A percentile compares a stretch with the other conserved stretches of the same genome.
These are phyloP conservation scores for Eragrostis nindensis DNA, from an alignment of 176 grass and related monocot genomes.

Conservation along the genomic window DNA sequence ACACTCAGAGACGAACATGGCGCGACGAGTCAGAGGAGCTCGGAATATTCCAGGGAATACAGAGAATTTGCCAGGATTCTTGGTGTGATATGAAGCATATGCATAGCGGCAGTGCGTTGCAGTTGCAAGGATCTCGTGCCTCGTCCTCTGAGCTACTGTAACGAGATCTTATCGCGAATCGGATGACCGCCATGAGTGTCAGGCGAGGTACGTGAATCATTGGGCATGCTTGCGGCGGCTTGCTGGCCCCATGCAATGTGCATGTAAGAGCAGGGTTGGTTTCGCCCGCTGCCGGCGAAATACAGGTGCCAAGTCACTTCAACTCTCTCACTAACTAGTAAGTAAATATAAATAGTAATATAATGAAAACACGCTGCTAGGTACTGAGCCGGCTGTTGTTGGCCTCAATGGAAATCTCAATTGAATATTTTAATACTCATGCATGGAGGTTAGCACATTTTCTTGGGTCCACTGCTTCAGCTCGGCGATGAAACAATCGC, in stretches of 20 bases:
- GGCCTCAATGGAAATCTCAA: too few species aligned
- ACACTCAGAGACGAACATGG: conserved; percentile 22
- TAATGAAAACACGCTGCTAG: too few species aligned
- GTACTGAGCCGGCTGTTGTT: too few species aligned
- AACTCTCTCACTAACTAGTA: too few species aligned
- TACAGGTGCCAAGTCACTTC: too few species aligned
- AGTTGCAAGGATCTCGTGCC: conserved; percentile 23
- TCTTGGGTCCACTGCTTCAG: too few species aligned
- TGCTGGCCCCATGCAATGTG: neutral
- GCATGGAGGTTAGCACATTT: too few species aligned
- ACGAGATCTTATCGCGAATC: conserved; percentile 44
- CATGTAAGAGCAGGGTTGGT: too few species aligned
- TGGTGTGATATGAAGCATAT: neutral
- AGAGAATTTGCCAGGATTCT: conserved; percentile 29
- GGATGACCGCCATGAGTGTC: conserved; percentile 18
- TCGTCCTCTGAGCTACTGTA: neutral
- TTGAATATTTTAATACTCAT: too few species aligned
- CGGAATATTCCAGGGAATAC: conserved; percentile 41
- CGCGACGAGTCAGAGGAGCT: neutral
- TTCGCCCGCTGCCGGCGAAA: too few species aligned
- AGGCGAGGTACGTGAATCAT: conserved; percentile 36
- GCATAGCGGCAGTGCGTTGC: neutral
- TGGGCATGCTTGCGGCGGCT: conserved; percentile 4
- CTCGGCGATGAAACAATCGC: too few species aligned
- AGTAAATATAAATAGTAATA: too few species aligned